Conservation (phyloP, 2,329 filamentous ascomycete genomes). For the Verticillium zaregamsianum region DNA sequence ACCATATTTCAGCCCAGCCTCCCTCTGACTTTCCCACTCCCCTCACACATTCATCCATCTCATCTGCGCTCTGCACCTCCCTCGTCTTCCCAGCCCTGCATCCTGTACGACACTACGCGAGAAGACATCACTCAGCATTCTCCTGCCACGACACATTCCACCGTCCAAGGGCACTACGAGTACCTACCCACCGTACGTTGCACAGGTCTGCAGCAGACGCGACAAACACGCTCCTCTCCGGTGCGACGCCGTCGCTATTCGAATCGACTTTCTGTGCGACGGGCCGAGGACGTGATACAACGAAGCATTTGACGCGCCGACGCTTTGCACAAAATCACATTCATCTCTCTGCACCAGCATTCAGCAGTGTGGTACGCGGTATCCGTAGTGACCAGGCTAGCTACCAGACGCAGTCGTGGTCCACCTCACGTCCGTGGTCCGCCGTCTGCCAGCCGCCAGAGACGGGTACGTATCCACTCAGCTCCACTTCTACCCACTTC, state of each 20-base stretch:
- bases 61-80: neutral
- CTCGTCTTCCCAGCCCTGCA: neutral
- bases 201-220: neutral
- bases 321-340: neutral
- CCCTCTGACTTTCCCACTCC: neutral
- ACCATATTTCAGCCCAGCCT: neutral
- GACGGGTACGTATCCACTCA: slow-evolving; percentile 1
- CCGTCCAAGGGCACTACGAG: neutral
- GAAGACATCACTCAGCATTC: neutral
- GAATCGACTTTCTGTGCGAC: neutral
- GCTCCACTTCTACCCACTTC: slow-evolving; percentile 1
- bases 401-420: neutral
- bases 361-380: slow-evolving; percentile 2
- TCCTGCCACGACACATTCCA: neutral
- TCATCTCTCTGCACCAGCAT: neutral
- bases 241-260: neutral
- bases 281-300: neutral
- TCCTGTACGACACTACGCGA: neutral
- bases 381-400: slow-evolving; percentile 3
- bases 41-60: neutral
- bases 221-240: neutral
- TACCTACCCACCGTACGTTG: neutral
- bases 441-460: neutral
- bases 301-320: neutral
- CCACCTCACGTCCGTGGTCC: neutral